Evolutionary conservation across 495 filamentous ascomycete species (phyloP).

Genomic region (Glarea lozoyensis): DNA sequence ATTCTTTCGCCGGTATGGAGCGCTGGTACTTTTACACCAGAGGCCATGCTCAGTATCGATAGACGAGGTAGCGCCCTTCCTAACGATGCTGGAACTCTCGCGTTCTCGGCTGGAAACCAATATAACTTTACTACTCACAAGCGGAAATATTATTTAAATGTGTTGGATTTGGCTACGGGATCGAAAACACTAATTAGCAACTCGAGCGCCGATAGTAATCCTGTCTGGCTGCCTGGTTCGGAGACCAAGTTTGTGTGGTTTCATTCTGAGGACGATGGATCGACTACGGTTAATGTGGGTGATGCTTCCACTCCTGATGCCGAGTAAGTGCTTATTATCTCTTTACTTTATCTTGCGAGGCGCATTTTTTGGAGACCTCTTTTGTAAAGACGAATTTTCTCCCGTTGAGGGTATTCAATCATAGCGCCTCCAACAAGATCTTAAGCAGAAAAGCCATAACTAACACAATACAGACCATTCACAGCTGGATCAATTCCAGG

Average conservation of each 20-base stretch:
- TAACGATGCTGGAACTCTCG: slow-evolving; percentile 57
- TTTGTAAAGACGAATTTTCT: background rate
- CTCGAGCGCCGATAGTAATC: slow-evolving; percentile 52
- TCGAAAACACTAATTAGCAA: slow-evolving; percentile 56
- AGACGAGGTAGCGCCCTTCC: slow-evolving; percentile 67
- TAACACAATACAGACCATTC: background rate
- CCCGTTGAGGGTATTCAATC: background rate
- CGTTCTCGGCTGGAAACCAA: slow-evolving; percentile 59
- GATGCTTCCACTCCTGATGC: slow-evolving; percentile 43
- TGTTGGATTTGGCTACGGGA: slow-evolving; percentile 60
- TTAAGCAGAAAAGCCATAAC: background rate
- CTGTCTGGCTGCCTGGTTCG: slow-evolving; percentile 67
- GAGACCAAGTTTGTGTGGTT: slow-evolving; percentile 54
- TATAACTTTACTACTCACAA: slow-evolving; percentile 76
- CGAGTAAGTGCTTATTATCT: slow-evolving; percentile 1
- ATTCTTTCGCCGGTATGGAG: slow-evolving; percentile 34
- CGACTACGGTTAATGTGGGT: slow-evolving; percentile 51
- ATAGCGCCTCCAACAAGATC: background rate
- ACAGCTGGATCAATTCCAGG: slow-evolving; percentile 51
- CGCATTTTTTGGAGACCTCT: background rate
- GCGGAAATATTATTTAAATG: slow-evolving; percentile 59
- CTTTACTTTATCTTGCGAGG: background rate
- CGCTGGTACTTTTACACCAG: slow-evolving; percentile 46
- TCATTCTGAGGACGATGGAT: slow-evolving; percentile 49
- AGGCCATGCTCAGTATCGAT: slow-evolving; percentile 76